Percentiles rank a stretch among this genome's conserved stretches.
These are phyloP conservation scores for Verticillium nonalfalfae DNA, from an alignment of 2,329 filamentous ascomycete genomes.

Conservation along the genomic window DNA sequence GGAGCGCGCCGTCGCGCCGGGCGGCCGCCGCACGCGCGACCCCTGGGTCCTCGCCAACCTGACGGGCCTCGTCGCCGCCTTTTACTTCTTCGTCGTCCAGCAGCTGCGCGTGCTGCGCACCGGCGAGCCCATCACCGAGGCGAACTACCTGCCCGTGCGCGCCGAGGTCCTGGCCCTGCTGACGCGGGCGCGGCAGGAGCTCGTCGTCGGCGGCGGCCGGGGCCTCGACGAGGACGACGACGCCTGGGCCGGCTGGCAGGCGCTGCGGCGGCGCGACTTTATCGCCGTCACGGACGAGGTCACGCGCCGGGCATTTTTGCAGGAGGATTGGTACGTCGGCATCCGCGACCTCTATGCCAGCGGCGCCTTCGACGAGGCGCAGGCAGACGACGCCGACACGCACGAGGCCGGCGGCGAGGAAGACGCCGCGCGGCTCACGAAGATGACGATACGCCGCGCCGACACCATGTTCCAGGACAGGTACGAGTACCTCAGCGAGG, in stretches of 20 bases:
- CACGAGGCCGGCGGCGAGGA: constrained; percentile 10
- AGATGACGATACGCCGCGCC: constrained; percentile 38
- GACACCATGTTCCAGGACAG: constrained; percentile 72
- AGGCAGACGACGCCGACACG: constrained; percentile 14
- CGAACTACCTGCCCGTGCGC: constrained; percentile 37
- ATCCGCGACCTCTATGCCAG: constrained; percentile 47
- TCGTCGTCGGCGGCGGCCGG: constrained; percentile 17
- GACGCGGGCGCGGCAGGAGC: constrained; percentile 23
- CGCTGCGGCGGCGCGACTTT: constrained; percentile 45
- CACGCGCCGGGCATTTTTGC: constrained; percentile 49
- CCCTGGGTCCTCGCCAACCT: constrained; percentile 42
- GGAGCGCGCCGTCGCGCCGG: constrained; percentile 44
- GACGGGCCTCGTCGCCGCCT: constrained; percentile 49
- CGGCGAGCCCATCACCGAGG: constrained; percentile 29
- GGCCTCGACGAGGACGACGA: constrained; percentile 38
- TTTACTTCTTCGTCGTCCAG: constrained; percentile 54
- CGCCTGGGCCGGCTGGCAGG: constrained; percentile 47
- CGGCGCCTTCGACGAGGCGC: constrained; percentile 21
- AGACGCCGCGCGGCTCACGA: constrained; percentile 17
- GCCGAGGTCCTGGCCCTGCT: constrained; percentile 33
- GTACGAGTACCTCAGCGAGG: constrained; percentile 64
- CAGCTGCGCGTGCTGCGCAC: constrained; percentile 36
- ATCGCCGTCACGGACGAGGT: constrained; percentile 56
- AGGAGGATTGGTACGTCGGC: constrained; percentile 56
- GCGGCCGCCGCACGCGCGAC: constrained; percentile 37